Conservation (phyloP, 768 basidiomycete genomes). For the Naganishia kalamii region DNA sequence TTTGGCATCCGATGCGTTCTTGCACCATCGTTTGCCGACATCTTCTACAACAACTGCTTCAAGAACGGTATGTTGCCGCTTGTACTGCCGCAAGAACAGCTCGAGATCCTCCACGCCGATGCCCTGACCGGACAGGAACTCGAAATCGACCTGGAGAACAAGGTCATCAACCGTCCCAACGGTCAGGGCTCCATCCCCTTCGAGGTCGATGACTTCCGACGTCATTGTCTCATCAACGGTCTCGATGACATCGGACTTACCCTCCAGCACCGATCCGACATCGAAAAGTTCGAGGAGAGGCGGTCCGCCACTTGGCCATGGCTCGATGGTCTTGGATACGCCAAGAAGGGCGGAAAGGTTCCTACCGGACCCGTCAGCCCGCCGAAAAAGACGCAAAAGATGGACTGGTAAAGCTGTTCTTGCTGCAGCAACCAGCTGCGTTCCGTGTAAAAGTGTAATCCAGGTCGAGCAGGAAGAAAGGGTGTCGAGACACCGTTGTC, state of each 20-base stretch:
- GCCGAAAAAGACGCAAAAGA: constrained; percentile 37
- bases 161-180: constrained; percentile 63
- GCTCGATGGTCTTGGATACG: constrained; percentile 91
- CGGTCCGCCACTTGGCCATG: constrained; percentile 82
- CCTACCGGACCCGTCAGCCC: constrained; percentile 34
- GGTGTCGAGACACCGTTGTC: background rate
- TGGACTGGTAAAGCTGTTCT: constrained; percentile 44
- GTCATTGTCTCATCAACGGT: constrained; percentile 90
- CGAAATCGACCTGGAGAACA: constrained; percentile 76
- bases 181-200: constrained; percentile 68
- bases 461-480: background rate
- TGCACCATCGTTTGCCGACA: constrained; percentile 83
- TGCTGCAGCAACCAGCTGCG: background rate
- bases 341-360: constrained; percentile 54
- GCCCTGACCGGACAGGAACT: constrained; percentile 68
- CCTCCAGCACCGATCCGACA: constrained; percentile 67
- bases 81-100: constrained; percentile 62
- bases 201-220: constrained; percentile 77
- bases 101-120: constrained; percentile 66
- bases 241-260: constrained; percentile 95
- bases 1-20: constrained; percentile 85
- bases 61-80: constrained; percentile 90
- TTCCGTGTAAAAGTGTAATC: background rate
- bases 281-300: constrained; percentile 70
- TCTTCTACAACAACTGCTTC: constrained; percentile 74